phyloP scores from a whole-genome alignment of 148 eudicot species.

The Dysphania ambrosioides region DNA sequence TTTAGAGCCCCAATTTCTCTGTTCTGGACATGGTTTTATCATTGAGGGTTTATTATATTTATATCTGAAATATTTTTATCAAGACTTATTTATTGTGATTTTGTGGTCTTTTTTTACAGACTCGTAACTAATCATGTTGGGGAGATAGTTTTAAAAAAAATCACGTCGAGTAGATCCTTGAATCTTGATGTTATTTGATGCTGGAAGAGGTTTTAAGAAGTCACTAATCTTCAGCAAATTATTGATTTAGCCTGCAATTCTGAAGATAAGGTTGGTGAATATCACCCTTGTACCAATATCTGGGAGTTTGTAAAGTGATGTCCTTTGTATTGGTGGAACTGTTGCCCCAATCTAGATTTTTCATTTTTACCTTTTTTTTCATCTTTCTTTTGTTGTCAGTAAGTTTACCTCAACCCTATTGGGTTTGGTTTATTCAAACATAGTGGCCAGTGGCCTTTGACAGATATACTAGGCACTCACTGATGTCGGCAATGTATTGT shows the following conservation, averaged over 20 bases:
- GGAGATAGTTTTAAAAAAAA: too few species aligned
- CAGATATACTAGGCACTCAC: neutral
- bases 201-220: neutral
- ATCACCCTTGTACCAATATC: slow-evolving; percentile 1
- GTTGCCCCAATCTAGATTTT: slow-evolving; percentile 1
- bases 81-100: neutral
- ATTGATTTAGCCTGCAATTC: neutral
- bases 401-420: neutral
- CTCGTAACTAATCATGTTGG: neutral
- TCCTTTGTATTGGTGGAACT: slow-evolving; percentile 3
- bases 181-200: neutral
- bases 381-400: neutral
- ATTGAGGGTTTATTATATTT: too few species aligned
- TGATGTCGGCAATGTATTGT: neutral
- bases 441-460: neutral
- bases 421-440: neutral
- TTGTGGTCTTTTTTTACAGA: neutral
- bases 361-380: neutral
- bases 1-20: neutral
- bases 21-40: neutral
- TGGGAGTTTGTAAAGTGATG: slow-evolving; percentile 13
- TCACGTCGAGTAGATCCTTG: neutral
- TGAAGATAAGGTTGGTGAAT: neutral
- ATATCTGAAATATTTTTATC: neutral
- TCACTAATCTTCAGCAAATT: neutral